Evolutionary conservation across 225 moss, liverwort and hornwort species (phyloP).

Genomic region (Asterella californica): DNA sequence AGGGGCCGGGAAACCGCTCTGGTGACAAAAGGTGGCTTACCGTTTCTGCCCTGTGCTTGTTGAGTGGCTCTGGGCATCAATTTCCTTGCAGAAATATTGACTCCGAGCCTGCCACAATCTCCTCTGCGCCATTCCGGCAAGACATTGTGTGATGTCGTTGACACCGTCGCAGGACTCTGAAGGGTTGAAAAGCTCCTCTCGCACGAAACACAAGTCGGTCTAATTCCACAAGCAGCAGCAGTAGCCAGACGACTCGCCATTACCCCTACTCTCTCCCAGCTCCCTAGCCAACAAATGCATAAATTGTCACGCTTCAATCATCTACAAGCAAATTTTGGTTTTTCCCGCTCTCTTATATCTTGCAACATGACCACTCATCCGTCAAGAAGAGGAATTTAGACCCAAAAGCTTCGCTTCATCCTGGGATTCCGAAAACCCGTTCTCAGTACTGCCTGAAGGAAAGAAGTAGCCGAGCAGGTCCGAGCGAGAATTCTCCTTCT

Average conservation of each 20-base stretch:
- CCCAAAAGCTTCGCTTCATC: no score
- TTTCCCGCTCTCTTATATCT: not conserved
- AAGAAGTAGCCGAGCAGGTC: not conserved
- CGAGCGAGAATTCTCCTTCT: not conserved
- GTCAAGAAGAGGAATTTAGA: no score
- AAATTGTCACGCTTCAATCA: not conserved
- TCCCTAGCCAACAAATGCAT: not conserved
- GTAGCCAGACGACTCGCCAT: constrained; percentile 6
- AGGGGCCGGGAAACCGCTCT: no score
- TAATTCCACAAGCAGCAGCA: not conserved
- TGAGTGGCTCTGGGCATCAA: not conserved
- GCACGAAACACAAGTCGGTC: not conserved
- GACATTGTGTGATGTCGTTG: not conserved
- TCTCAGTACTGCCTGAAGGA: not conserved
- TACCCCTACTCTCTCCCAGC: not conserved
- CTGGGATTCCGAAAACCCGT: no score
- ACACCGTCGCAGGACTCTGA: not conserved
- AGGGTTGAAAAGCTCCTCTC: not conserved
- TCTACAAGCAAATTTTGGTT: not conserved
- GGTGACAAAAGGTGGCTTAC: not conserved
- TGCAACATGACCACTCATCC: not conserved
- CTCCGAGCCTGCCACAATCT: not conserved
- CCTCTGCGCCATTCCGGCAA: not conserved
- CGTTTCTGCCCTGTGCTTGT: not conserved
- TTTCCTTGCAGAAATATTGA: not conserved